phyloP scores from a whole-genome alignment of 2,329 filamentous ascomycete species.

The Fusarium transvaalense region DNA sequence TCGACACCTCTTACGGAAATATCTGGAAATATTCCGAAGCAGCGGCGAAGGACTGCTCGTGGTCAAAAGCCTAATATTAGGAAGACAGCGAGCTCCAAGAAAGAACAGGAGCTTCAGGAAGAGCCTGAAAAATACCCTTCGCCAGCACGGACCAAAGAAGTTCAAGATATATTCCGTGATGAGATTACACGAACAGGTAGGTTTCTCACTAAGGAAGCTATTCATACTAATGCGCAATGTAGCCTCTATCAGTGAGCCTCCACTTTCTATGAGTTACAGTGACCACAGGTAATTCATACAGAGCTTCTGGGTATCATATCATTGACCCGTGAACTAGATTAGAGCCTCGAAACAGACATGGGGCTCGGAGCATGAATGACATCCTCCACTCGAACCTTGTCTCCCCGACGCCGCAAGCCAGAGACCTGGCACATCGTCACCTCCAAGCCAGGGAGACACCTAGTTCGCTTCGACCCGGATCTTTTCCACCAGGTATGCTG shows the following conservation, averaged over 20 bases:
- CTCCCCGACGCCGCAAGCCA: conserved; percentile 52
- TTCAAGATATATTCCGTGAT: conserved; percentile 52
- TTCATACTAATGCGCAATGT: conserved; percentile 31
- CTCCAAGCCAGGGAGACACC: conserved; percentile 44
- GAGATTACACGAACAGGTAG: conserved; percentile 47
- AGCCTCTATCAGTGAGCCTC: conserved; percentile 46
- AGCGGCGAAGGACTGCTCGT: conserved; percentile 42
- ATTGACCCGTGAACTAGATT: conserved; percentile 46
- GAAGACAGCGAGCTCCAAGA: conserved; percentile 38
- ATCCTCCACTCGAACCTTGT: conserved; percentile 56
- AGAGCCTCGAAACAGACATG: conserved; percentile 51
- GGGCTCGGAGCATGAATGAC: conserved; percentile 54
- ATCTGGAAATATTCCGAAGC: conserved; percentile 53
- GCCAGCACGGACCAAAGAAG: conserved; percentile 38
- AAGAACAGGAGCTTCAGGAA: conserved; percentile 33
- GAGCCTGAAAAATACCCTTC: conserved; percentile 20
- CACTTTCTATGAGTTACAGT: conserved; percentile 39
- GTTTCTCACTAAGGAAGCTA: conserved; percentile 9
- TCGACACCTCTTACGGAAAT: conserved; percentile 52
- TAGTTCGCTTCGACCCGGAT: conserved; percentile 36
- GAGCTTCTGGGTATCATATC: background rate
- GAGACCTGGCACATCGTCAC: conserved; percentile 47
- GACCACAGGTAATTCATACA: conserved; percentile 46
- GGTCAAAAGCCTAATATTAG: conserved; percentile 24
- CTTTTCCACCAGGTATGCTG: conserved; percentile 32